These are phyloP conservation scores for Moesziomyces parantarcticus DNA, from an alignment of 1,284 basidiomycete species.

Conservation along the genomic window DNA sequence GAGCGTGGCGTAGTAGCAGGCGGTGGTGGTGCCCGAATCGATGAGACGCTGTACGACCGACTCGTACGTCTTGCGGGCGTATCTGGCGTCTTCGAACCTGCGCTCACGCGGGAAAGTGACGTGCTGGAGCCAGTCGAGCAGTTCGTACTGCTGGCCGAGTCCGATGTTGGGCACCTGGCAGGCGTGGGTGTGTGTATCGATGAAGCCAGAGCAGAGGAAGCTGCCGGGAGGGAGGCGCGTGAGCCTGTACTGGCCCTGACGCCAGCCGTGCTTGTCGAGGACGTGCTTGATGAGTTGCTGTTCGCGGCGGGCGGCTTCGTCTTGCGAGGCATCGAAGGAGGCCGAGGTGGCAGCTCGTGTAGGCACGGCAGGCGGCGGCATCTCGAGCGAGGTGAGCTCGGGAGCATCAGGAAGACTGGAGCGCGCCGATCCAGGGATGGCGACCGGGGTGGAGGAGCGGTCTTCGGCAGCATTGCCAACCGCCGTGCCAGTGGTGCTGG, in stretches of 20 bases:
- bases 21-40: slow-evolving; percentile 80
- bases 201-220: slow-evolving; percentile 86
- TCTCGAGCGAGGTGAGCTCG: slow-evolving; percentile 38
- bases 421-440: slow-evolving; percentile 31
- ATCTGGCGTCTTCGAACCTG: slow-evolving; percentile 78
- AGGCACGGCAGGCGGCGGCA: slow-evolving; percentile 42
- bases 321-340: slow-evolving; percentile 5
- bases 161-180: slow-evolving; percentile 76
- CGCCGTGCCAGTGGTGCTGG: slow-evolving; percentile 14
- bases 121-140: slow-evolving; percentile 89
- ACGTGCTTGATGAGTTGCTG: slow-evolving; percentile 39
- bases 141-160: slow-evolving; percentile 71
- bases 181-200: slow-evolving; percentile 82
- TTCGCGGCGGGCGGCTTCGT: slow-evolving; percentile 32
- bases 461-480: slow-evolving; percentile 18
- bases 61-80: slow-evolving; percentile 79
- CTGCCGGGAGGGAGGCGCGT: slow-evolving; percentile 75
- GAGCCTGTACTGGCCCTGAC: slow-evolving; percentile 68
- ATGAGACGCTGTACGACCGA: slow-evolving; percentile 81
- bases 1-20: slow-evolving; percentile 88
- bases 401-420: slow-evolving; percentile 31
- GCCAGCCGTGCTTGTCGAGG: slow-evolving; percentile 52
- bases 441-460: slow-evolving; percentile 48
- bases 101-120: slow-evolving; percentile 90
- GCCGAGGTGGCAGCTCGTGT: slow-evolving; percentile 14